These are phyloP conservation scores for Exophiala oligosperma DNA, from an alignment of 2,329 filamentous ascomycete species.

Conservation along the genomic window DNA sequence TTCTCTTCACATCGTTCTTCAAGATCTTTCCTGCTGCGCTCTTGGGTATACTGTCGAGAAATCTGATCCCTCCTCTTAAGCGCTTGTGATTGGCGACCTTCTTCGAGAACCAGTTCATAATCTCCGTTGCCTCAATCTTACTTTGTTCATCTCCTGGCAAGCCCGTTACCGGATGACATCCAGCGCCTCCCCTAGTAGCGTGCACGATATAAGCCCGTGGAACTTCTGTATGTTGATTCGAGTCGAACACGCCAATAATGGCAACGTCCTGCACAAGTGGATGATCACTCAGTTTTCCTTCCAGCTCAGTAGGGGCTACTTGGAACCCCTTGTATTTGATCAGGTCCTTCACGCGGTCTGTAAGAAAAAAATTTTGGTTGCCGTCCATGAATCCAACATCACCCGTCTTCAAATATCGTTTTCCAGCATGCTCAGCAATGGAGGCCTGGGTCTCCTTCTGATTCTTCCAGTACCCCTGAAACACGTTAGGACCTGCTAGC, in stretches of 20 bases:
- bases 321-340: conserved; percentile 54
- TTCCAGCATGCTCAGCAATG: conserved; percentile 53
- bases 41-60: conserved; percentile 32
- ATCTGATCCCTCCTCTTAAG: conserved; percentile 39
- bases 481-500: conserved; percentile 64
- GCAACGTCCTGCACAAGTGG: conserved; percentile 45
- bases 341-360: conserved; percentile 72
- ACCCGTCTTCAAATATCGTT: conserved; percentile 81
- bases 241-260: conserved; percentile 44
- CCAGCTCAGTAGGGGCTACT: conserved; percentile 51
- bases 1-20: conserved; percentile 44
- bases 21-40: conserved; percentile 49
- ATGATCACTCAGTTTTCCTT: conserved; percentile 47
- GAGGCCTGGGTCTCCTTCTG: conserved; percentile 56
- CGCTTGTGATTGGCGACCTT: conserved; percentile 37
- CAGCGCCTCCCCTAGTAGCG: conserved; percentile 35
- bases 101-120: conserved; percentile 34
- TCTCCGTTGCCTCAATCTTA: conserved; percentile 34
- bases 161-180: too few relatives aligned
- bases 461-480: conserved; percentile 64
- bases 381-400: conserved; percentile 81
- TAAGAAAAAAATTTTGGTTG: conserved; percentile 79
- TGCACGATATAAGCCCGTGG: conserved; percentile 47
- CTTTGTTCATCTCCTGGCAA: conserved; percentile 40
- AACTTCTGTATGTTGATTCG: conserved; percentile 40